Base-by-base conservation (phyloP, 441 rosid genomes). In the Pelargonium citronellum region DNA sequence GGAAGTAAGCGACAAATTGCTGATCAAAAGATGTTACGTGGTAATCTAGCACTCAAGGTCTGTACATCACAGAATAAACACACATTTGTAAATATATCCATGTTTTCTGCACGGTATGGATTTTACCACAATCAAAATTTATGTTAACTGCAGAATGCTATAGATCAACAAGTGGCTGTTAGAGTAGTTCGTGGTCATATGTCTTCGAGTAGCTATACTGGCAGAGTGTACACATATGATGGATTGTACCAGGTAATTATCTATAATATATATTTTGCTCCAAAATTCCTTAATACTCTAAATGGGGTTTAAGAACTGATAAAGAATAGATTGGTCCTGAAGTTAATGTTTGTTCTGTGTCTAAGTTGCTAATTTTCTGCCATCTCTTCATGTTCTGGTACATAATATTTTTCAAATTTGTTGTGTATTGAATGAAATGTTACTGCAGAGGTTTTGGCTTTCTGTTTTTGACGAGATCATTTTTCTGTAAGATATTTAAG, bases 11-110 rank as follows among this genome's bases (percentile, higher is more conserved):
- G 88, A n/a, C 98, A 92, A 84, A 75, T 81, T 64, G 74, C 64
- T 53, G 96, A 90, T 79, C 98, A 92, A 78, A 75, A 66, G 57
- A 43, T 93, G 79, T 62, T 66, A 47, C 88, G 90, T 73, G 98
- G 98, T 71, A 93, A 93, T 84, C 67, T 93, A 76, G 98, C 88
- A 47, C 81, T 93, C 10, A 93, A 93, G 97, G 97, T 89, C 11
- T 77, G 88, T 17, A 51, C 63, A 74, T 44, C 7, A 11, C 37
- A 66, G 11, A n/a, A 16, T 37, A 37, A 37, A 37, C 41, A 37
- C 39, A 34, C 41, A 37, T 37, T 6, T 37, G 8, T 37, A 57
- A 57, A 16, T 57, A 57, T 17, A 57, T 7, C 19, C 24, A 16
- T 17, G 24, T 57, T 22, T 17, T 16, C 62, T 57, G 62, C 27